A percentile compares a stretch with the other conserved stretches of the same genome.
These are phyloP conservation scores for Primulina tabacum DNA, from an alignment of 257 asterid genomes.

Conservation along the genomic window DNA sequence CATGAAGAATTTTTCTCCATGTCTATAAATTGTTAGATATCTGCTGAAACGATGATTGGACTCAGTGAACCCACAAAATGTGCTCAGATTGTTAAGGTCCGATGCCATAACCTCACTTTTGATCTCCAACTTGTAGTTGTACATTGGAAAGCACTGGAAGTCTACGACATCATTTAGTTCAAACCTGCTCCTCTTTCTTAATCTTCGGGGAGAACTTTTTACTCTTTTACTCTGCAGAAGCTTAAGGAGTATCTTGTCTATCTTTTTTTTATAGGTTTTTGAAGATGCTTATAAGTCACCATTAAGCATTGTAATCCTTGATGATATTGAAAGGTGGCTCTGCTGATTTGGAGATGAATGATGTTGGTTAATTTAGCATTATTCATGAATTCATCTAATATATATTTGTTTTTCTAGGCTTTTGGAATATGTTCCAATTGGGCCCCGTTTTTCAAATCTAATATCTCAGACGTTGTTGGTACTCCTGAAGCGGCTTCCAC, in stretches of 20 bases:
- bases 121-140: neutral
- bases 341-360: conserved; percentile 23
- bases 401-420: conserved; percentile 31
- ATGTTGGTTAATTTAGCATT: neutral
- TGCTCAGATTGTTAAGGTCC: neutral
- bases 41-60: conserved; percentile 97
- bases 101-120: conserved; percentile 7
- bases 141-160: conserved; percentile 1
- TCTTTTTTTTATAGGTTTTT: conserved; percentile 58
- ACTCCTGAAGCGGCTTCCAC: conserved; percentile 52
- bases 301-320: conserved; percentile 81
- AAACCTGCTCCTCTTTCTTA: neutral
- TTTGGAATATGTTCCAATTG: conserved; percentile 51
- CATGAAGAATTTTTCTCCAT: neutral
- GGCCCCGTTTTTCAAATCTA: conserved; percentile 54
- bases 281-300: conserved; percentile 99
- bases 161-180: neutral
- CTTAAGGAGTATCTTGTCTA: conserved; percentile 24
- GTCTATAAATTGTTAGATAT: conserved; percentile 52
- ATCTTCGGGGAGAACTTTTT: conserved; percentile 17
- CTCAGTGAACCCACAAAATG: conserved; percentile 84
- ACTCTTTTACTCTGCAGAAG: conserved; percentile 14
- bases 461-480: conserved; percentile 54
- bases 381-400: conserved; percentile 6
- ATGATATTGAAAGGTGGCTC: conserved; percentile 91